Evolutionary conservation across 805 yeast genomes (phyloP).

Genomic region (Peterozyma xylosa): DNA sequence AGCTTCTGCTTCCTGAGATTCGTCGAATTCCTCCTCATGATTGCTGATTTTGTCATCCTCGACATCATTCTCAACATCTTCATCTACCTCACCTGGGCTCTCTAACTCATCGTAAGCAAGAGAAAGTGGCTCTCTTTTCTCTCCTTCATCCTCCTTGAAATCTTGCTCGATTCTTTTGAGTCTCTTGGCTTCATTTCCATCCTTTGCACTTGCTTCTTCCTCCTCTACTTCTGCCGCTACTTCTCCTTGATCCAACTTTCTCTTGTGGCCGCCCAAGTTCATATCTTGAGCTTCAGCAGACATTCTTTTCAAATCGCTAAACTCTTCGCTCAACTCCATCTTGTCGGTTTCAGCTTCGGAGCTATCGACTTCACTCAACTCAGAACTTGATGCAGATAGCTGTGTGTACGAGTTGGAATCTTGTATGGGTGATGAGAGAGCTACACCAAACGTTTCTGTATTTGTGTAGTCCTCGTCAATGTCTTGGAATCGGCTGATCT

Average conservation of each 20-base stretch:
- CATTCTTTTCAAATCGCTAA: constrained; percentile 38
- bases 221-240: constrained; percentile 4
- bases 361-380: constrained; percentile 50
- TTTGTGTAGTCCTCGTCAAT: neutral
- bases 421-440: neutral
- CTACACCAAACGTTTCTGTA: neutral
- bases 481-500: constrained; percentile 10
- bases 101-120: constrained; percentile 11
- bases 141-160: constrained; percentile 10
- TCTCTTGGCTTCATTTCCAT: constrained; percentile 8
- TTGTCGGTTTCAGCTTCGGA: constrained; percentile 92
- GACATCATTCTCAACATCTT: neutral
- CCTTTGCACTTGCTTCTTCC: constrained; percentile 5
- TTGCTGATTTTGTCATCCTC: neutral
- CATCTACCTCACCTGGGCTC: neutral
- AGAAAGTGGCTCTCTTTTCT: constrained; percentile 8
- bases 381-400: constrained; percentile 28
- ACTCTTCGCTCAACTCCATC: constrained; percentile 56
- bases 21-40: constrained; percentile 5
- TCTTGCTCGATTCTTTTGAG: no score
- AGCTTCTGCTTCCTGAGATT: constrained; percentile 11
- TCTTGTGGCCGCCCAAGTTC: neutral
- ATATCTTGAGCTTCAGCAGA: constrained; percentile 14
- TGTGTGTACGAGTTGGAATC: constrained; percentile 2
- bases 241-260: constrained; percentile 2